Evolutionary conservation across 2,329 filamentous ascomycete species (phyloP), one percentile per base, ranked within the genome.

Genomic region (Cladosporium austrohemisphaericum): DNA sequence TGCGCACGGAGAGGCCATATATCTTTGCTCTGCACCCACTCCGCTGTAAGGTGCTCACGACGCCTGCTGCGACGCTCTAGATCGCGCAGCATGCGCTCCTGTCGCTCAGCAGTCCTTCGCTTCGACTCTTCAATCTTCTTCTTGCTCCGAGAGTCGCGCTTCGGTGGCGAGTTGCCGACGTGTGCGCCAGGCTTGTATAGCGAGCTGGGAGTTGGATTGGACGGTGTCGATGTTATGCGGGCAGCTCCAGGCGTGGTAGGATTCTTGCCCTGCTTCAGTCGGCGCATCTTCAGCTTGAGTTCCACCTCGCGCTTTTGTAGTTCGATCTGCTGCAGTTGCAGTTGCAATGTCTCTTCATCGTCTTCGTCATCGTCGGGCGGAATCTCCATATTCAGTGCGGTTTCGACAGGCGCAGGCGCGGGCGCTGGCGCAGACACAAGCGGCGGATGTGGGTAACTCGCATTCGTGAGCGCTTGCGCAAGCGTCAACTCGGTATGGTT

Each of bases 71-170:
- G 61, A 14, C 63, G 57, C 48, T 67, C 64, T n/a, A 67, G 56
- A 32, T 67, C 65, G 23, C 57, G 54, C 6, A 67, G 57, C 64
- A 67, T 67, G 32, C 64, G 60, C 53, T 67, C 65, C 37, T 67
- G 64, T 8, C 64, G 56, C 47, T 67, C 64, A 11, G 64, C 64
- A 4, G 64, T 67, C 20, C 64, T 57, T 23, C 56, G 56, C 55
- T 62, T 66, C 2, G 64, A 65, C 46, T 67, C 64, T 37, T 67
- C 63, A 31, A 66, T 65, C 55, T 67, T 67, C 55, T 65, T 67
- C 54, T 67, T 67, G 52, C 62, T 65, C 31, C 64, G 56, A 19
- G 63, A 66, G 49, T 67, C 65, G 13, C 65, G 58, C 49, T 66
- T 65, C 6, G 59, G 59, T 26, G 52, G 56, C 9, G 53, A 55